These are phyloP conservation scores for Dioscorea dumetorum DNA, from an alignment of 106 monocot species.

Conservation along the genomic window DNA sequence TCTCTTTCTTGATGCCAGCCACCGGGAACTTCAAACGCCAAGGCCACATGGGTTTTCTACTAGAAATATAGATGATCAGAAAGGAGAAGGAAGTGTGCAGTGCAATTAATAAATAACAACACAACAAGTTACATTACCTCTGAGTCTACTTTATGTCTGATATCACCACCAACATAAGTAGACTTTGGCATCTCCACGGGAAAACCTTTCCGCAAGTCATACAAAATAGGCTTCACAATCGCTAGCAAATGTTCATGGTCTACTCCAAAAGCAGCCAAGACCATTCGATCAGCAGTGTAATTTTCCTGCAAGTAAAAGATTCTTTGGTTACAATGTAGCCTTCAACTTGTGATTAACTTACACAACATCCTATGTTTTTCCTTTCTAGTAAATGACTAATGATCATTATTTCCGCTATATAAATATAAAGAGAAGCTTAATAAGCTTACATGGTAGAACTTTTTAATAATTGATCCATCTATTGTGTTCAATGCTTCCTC, in stretches of 20 bases:
- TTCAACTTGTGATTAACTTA: background rate
- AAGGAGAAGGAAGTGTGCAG: background rate
- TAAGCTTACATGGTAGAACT: constrained; percentile 63
- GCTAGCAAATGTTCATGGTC: constrained; percentile 68
- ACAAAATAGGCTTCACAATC: constrained; percentile 59
- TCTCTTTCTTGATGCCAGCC: constrained; percentile 80
- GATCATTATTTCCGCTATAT: background rate
- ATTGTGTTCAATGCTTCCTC: constrained; percentile 38
- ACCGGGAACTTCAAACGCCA: constrained; percentile 86
- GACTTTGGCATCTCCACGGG: constrained; percentile 41
- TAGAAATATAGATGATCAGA: constrained; percentile 8
- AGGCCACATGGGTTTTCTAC: constrained; percentile 77
- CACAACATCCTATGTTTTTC: too few species aligned
- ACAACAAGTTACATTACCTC: constrained; percentile 30
- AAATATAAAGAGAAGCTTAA: background rate
- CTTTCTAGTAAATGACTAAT: background rate
- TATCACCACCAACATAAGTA: constrained; percentile 67
- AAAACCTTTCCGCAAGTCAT: constrained; percentile 37
- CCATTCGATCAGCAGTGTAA: constrained; percentile 69
- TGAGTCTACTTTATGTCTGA: constrained; percentile 45
- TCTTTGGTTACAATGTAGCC: background rate
- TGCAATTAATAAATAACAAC: background rate
- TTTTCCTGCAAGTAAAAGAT: constrained; percentile 54
- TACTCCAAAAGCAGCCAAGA: constrained; percentile 69
- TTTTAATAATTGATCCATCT: constrained; percentile 41